Base-by-base conservation (phyloP, 371 early-diverging fungal genomes). In the Capillidium heterosporum region DNA sequence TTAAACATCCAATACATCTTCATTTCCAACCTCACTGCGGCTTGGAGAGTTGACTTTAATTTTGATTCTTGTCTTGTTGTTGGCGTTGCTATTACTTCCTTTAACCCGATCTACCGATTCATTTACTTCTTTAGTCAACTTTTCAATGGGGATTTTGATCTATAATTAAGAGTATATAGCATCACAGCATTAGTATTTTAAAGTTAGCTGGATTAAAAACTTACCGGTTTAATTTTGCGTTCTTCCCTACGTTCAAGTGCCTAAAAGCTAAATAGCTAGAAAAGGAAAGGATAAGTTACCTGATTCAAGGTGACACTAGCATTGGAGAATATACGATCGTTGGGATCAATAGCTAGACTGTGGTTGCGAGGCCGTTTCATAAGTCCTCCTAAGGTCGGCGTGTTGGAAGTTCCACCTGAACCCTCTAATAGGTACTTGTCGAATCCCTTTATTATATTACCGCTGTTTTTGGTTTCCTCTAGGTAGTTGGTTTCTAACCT, bases 391-490 rank as follows among this genome's bases (percentile, higher is more conserved):
- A 28, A 19, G 17, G 47, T 47, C 1, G 50, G 50, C 15, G 24
- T 49, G 50, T 49, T 49, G 8, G 26, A 28, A 49, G 32, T 53
- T 19, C 27, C 17, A 44, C 44, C 1, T 8, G 53, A 35, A 21
- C 35, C 15, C 1, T 53, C 53, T 32, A 53, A 17, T 24, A 53
- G n/a, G 26, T 53, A 53, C 26, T 53, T 21, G 23, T 53, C 53
- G 19, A 53, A 53, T 24, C 53, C 53, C 26, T 35, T 53, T 15
- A 53, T n/a, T n/a, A 53, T 29, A 31, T 53, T 53, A 32, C 53
- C 53, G 10, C 35, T 53, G 35, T 27, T 8, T 39, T 39, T 31
- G 7, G 53, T 53, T 17, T 53, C 53, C 11, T 53, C 53, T 39
- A 53, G 35, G 35, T 53, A 53, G 19, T 24, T 53, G 11, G 53